These are phyloP conservation scores for Cladosporium sphaerospermum DNA, from an alignment of 2,329 filamentous ascomycete genomes.

Conservation along the genomic window DNA sequence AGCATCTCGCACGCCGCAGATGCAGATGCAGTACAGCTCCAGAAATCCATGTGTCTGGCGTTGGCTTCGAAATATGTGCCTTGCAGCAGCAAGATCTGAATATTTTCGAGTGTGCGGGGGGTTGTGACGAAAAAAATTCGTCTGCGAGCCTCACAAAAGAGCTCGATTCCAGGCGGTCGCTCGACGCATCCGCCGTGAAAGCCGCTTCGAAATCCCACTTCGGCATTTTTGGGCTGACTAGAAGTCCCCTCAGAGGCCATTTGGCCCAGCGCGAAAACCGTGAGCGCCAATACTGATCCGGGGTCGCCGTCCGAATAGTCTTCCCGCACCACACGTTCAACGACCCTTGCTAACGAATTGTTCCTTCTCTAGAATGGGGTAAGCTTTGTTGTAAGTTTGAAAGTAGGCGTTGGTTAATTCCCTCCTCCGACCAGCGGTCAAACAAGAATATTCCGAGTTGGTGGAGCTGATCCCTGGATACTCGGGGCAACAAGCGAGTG, in stretches of 20 bases:
- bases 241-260: constrained; percentile 40
- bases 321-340: constrained; percentile 37
- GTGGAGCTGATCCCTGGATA: too few species aligned
- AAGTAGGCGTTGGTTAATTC: constrained; percentile 53
- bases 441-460: too few species aligned
- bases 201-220: too few species aligned
- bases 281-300: constrained; percentile 47
- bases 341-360: constrained; percentile 38
- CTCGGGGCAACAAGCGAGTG: too few species aligned
- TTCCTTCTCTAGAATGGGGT: constrained; percentile 53
- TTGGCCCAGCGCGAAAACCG: too few species aligned
- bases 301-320: constrained; percentile 45
- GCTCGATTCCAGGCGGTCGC: too few species aligned
- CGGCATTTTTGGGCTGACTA: too few species aligned
- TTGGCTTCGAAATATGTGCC: constrained; percentile 31
- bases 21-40: constrained; percentile 51
- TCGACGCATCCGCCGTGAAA: too few species aligned
- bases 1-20: constrained; percentile 51
- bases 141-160: too few species aligned
- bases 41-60: constrained; percentile 47
- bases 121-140: too few species aligned
- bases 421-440: too few species aligned
- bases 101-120: too few species aligned
- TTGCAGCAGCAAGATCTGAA: constrained; percentile 52
- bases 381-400: constrained; percentile 52